phyloP scores from a whole-genome alignment of 169 alveolate species.

The Plasmodium vinckei region DNA sequence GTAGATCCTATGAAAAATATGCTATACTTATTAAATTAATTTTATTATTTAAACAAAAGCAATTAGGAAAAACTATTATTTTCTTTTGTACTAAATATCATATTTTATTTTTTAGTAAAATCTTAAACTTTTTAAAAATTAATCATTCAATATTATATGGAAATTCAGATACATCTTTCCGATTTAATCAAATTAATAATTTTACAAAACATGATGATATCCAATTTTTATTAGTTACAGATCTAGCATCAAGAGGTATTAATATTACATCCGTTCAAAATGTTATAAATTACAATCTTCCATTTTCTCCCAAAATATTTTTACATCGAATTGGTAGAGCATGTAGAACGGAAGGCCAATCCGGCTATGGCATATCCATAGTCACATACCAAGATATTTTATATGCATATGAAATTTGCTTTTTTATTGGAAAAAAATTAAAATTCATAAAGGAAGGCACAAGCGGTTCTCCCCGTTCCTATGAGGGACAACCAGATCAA shows the following conservation, averaged over 20 bases:
- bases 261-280: constrained; percentile 98
- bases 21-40: constrained; percentile 89
- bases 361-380: constrained; percentile 93
- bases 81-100: constrained; percentile 93
- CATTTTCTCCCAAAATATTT: constrained; percentile 95
- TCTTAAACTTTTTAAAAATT: constrained; percentile 82
- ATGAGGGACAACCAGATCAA: neutral
- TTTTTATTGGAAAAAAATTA: constrained; percentile 57
- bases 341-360: constrained; percentile 95
- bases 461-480: neutral
- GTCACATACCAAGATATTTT: constrained; percentile 90
- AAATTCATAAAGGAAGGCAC: neutral
- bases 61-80: constrained; percentile 87
- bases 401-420: constrained; percentile 69
- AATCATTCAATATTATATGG: constrained; percentile 86
- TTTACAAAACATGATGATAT: constrained; percentile 85
- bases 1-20: constrained; percentile 89
- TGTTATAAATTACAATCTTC: constrained; percentile 98
- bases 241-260: constrained; percentile 99
- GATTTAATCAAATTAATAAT: constrained; percentile 86
- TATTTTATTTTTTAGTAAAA: constrained; percentile 88
- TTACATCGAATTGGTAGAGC: constrained; percentile 99
- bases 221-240: constrained; percentile 96
- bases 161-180: constrained; percentile 88
- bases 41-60: constrained; percentile 69